These are phyloP conservation scores for Moringa oleifera DNA, from an alignment of 345 rosid genomes.

Conservation along the genomic window DNA sequence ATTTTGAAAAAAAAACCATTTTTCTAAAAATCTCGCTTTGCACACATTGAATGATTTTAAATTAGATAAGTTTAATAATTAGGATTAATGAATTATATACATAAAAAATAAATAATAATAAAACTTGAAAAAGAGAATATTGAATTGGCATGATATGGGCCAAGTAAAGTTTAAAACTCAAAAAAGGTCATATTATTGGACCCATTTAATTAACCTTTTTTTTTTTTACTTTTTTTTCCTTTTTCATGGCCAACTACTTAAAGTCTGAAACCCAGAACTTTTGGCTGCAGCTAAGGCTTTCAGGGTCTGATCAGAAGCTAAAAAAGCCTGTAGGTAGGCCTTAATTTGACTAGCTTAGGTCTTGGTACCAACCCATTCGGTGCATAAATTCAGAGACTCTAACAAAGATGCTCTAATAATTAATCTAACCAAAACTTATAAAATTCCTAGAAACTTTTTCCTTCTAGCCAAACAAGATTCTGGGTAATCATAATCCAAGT, in stretches of 20 bases:
- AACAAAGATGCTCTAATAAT: conserved; percentile 15
- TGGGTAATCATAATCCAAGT: background rate
- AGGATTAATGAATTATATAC: no score
- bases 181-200: background rate
- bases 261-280: background rate
- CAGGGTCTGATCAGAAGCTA: background rate
- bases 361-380: conserved; percentile 21
- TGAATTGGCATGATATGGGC: no score
- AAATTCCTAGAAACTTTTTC: conserved; percentile 14
- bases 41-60: no score
- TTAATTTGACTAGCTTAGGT: conserved; percentile 10
- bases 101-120: no score
- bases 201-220: conserved; percentile 15
- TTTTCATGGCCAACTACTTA: background rate
- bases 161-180: no score
- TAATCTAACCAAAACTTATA: conserved; percentile 29
- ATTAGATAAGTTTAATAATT: no score
- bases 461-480: background rate
- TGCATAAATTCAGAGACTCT: background rate
- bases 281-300: conserved; percentile 3
- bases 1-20: no score
- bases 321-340: conserved; percentile 2
- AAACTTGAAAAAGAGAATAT: no score
- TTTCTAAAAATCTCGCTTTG: no score
- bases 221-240: background rate